Base-by-base conservation (phyloP, 2,329 filamentous ascomycete species). In the Fusarium nisikadoi region DNA sequence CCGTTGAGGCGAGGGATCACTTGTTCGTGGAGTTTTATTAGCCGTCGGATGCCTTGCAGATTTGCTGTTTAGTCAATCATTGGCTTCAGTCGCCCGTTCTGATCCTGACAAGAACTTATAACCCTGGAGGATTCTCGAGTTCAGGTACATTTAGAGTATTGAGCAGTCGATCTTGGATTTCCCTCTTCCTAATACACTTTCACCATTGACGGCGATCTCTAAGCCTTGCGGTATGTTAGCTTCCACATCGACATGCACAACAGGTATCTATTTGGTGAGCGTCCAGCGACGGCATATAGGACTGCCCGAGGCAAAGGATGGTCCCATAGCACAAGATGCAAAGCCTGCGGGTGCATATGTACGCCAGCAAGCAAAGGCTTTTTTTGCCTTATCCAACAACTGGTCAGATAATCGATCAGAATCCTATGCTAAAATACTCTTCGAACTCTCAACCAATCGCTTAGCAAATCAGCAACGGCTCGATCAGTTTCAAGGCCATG, bases 71-170 rank as follows among this genome's bases (percentile, higher is more conserved):
- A n/a, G 36, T 74, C 45, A 49, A 60, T 39, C 64, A 55, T 50
- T 29, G 52, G 54, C 67, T 72, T 63, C 74, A 59, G 63, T 76
- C 20, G 20, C 16, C 46, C 16, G 10, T 64, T 57, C 58, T 55
- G 62, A 45, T 61, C 65, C 19, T 17, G 31, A 17, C 23, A 17
- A 35, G 31, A 20, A 31, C 46, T 49, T 23, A 17, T 13, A 23
- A n/a, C 11, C 23, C 46, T 49, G 10, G 46, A 13, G 10, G 45
- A 29, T 33, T 31, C 10, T 31, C 17, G 8, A 47, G 20, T 47
- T 47, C 45, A 31, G 20, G 20, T 45, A 19, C 17, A 47, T 31
- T 47, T 29, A 29, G 25, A 20, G 20, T 29, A 14, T 46, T n/a
- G 43, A n/a, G 13, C 16, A 46, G 25, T 20, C 25, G 19, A 46